Conservation (phyloP, 1,139 yeast species). For the Yamadazyma aaseri region DNA sequence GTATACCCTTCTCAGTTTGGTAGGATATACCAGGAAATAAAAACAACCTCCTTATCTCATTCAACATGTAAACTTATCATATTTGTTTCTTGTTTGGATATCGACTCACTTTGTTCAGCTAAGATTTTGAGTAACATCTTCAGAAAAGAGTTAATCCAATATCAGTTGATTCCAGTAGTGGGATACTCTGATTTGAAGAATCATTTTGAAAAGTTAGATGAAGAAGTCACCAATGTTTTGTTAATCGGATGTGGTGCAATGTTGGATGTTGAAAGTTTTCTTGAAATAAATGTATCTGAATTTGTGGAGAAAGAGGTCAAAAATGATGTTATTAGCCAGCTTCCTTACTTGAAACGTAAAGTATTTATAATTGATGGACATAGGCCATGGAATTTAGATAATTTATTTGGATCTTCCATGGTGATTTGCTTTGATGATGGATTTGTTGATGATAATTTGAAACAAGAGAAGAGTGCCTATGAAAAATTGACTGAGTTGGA, state of each 20-base stretch:
- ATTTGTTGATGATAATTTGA: conserved; percentile 54
- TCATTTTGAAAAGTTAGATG: conserved; percentile 66
- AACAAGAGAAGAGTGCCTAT: conserved; percentile 57
- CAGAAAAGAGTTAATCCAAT: conserved; percentile 80
- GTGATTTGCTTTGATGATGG: conserved; percentile 91
- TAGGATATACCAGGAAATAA: conserved; percentile 57
- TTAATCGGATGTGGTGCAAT: conserved; percentile 95
- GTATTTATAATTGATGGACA: conserved; percentile 88
- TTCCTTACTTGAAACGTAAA: conserved; percentile 22
- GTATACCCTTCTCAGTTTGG: conserved; percentile 61
- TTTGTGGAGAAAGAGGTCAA: conserved; percentile 18
- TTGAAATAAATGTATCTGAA: conserved; percentile 61
- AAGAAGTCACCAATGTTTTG: conserved; percentile 73
- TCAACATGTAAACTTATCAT: conserved; percentile 87
- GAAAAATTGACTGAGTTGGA: conserved; percentile 37
- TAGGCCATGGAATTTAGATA: conserved; percentile 95
- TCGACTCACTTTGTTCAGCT: conserved; percentile 91
- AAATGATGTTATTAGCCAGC: conserved; percentile 10
- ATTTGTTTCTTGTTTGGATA: conserved; percentile 86
- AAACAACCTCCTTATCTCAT: conserved; percentile 69
- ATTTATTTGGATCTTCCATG: conserved; percentile 80
- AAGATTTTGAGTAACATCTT: conserved; percentile 69
- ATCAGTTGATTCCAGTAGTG: conserved; percentile 89
- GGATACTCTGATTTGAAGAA: conserved; percentile 78
- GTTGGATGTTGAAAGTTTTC: conserved; percentile 78